Percentiles rank a stretch among this genome's conserved stretches.
phyloP scores from a whole-genome alignment of 306 rosid species.

The Medicago arabica region DNA sequence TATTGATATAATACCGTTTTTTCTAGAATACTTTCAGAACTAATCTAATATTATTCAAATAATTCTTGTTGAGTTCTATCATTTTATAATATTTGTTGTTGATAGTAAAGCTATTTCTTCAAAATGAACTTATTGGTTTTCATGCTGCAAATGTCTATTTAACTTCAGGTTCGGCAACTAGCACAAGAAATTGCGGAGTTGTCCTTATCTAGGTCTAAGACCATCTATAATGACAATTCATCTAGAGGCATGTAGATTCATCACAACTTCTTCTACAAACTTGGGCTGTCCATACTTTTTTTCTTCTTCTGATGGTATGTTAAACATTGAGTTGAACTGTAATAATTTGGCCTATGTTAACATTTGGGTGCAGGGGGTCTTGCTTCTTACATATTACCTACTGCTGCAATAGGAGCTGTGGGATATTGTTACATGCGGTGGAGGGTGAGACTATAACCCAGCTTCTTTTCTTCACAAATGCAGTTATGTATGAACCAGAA shows the following conservation, averaged over 20 bases:
- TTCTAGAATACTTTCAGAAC: neutral
- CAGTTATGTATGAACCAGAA: constrained; percentile 14
- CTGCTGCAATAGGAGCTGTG: constrained; percentile 81
- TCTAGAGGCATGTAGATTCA: constrained; percentile 53
- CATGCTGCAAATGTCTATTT: neutral
- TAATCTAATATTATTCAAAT: constrained; percentile 1
- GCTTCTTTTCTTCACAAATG: constrained; percentile 10
- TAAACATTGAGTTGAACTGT: constrained; percentile 3
- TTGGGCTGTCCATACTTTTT: constrained; percentile 19
- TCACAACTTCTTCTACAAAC: constrained; percentile 27
- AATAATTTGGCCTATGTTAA: constrained; percentile 4
- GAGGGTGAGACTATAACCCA: constrained; percentile 57
- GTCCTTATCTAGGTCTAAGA: constrained; percentile 64
- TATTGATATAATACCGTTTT: constrained; percentile 1
- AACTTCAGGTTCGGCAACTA: constrained; percentile 71
- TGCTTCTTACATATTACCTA: constrained; percentile 72
- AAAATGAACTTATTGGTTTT: constrained; percentile 1
- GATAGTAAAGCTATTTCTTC: constrained; percentile 19
- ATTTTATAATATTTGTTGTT: constrained; percentile 13
- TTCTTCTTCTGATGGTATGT: neutral
- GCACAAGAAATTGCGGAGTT: constrained; percentile 82
- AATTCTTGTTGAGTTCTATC: constrained; percentile 18
- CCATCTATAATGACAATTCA: constrained; percentile 60
- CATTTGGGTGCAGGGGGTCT: constrained; percentile 59
- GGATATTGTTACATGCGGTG: constrained; percentile 88